Base-by-base conservation (phyloP, 2,329 filamentous ascomycete species). In the Cephalotrichum gorgonifer region DNA sequence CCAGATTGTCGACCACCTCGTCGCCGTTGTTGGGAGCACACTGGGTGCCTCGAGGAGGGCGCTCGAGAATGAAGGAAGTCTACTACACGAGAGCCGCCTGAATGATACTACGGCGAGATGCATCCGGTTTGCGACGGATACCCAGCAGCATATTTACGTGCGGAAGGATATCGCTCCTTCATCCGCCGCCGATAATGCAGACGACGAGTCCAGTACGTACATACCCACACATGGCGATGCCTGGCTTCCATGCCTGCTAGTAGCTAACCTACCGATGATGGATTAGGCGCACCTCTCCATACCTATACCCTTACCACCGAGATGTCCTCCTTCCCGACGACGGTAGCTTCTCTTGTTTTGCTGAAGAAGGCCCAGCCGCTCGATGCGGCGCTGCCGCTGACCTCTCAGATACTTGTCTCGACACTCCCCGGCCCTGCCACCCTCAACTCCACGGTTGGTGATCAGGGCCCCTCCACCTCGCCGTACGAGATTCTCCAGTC, bases 401-500 rank as follows among this genome's bases (percentile, higher is more conserved):
- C 84, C 58, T 84, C 84, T 51, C 93, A 98, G 70, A 83, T 98
- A 58, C 88, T 94, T 62, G 86, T 96, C 62, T 86, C 91, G 65
- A 96, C 95, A 63, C 74, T 98, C 53, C 90, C 93, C 11, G 88
- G 91, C 48, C 81, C 85, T 52, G 85, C 85, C 48, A 80, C 83
- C 53, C 74, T 85, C 52, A 83, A 79, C 57, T 81, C 78, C 56
- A 71, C 78, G 47, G 74, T 79, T 53, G 76, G 81, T 56, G 81
- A 87, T 57, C 85, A 89, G 64, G 83, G 83, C 51, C 76, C 83
- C 50, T 75, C 83, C 25, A 73, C 84, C 50, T 94, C 90, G 43
- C 89, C 91, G 3, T 96, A 89, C 68, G 91, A 97, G 68, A 85
- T 91, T 58, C 74, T 98, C 53, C 89, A 96, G 69, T 88, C 91